Evolutionary conservation across 176 grass and related monocot genomes (phyloP).

Genomic region (Aegilops longissima): DNA sequence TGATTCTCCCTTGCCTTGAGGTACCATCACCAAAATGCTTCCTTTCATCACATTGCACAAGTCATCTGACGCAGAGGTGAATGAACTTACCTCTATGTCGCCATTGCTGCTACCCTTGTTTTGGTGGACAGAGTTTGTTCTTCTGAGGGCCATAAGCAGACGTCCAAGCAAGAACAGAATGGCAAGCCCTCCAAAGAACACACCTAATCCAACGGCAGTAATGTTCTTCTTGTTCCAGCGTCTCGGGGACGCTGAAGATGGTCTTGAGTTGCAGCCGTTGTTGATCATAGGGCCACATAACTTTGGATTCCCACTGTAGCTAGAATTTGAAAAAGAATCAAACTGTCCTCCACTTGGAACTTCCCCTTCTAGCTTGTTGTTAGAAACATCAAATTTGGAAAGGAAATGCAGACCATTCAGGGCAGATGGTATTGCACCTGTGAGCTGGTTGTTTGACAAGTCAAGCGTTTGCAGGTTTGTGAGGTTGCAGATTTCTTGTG

Average conservation of each 20-base stretch:
- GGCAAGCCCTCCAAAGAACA: constrained; percentile 58
- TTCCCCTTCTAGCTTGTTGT: constrained; percentile 61
- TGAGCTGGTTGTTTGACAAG: constrained; percentile 56
- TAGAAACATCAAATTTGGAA: constrained; percentile 60
- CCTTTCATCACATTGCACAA: constrained; percentile 40
- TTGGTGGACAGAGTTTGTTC: constrained; percentile 24
- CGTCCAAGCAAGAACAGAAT: constrained; percentile 55
- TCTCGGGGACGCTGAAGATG: constrained; percentile 3
- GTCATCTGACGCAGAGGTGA: constrained; percentile 49
- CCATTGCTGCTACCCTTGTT: constrained; percentile 34
- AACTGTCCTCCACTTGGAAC: constrained; percentile 65
- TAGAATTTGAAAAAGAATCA: constrained; percentile 58
- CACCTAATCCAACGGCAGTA: constrained; percentile 50
- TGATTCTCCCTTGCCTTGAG: constrained; percentile 50
- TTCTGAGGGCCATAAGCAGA: constrained; percentile 44
- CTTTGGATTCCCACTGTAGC: constrained; percentile 63
- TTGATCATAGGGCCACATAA: constrained; percentile 57
- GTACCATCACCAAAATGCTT: constrained; percentile 57
- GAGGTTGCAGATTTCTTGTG: constrained; percentile 50
- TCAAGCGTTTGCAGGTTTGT: constrained; percentile 55
- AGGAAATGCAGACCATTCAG: constrained; percentile 60
- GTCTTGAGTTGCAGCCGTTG: not conserved
- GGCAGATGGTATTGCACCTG: constrained; percentile 50
- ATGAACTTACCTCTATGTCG: constrained; percentile 49
- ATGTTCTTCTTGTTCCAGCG: constrained; percentile 44